Evolutionary conservation across 2,329 filamentous ascomycete genomes (phyloP).

Genomic region (Exophiala aquamarina): DNA sequence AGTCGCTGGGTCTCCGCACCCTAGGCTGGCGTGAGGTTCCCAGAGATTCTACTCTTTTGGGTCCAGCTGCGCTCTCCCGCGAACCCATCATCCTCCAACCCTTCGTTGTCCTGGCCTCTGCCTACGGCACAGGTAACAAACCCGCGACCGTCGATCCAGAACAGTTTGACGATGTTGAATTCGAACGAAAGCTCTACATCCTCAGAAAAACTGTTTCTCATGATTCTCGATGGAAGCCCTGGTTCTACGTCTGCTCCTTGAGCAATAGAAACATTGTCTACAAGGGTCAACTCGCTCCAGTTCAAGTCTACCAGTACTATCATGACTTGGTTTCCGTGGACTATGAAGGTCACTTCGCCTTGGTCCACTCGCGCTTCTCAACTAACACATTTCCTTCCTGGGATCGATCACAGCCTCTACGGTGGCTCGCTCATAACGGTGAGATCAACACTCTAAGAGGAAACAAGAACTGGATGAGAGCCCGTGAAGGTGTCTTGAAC

Average conservation of each 20-base stretch:
- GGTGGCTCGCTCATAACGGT: slow-evolving; percentile 98
- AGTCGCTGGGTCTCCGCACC: slow-evolving; percentile 81
- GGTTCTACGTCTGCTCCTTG: slow-evolving; percentile 97
- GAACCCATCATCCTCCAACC: slow-evolving; percentile 95
- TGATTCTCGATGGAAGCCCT: slow-evolving; percentile 92
- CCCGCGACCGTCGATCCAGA: slow-evolving; percentile 77
- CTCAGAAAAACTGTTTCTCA: slow-evolving; percentile 93
- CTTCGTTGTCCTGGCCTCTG: slow-evolving; percentile 83
- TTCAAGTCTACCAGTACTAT: slow-evolving; percentile 98
- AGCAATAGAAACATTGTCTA: slow-evolving; percentile 99
- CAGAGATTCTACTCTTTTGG: slow-evolving; percentile 87
- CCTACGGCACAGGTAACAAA: slow-evolving; percentile 77
- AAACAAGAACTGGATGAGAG: slow-evolving; percentile 99
- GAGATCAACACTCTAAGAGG: slow-evolving; percentile 97
- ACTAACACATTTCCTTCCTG: slow-evolving; percentile 98
- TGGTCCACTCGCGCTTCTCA: slow-evolving; percentile 95
- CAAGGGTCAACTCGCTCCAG: slow-evolving; percentile 91
- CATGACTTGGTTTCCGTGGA: slow-evolving; percentile 95
- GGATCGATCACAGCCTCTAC: slow-evolving; percentile 93
- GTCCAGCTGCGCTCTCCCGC: slow-evolving; percentile 86
- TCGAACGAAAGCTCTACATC: slow-evolving; percentile 91
- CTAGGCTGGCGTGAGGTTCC: slow-evolving; percentile 96
- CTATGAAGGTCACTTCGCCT: slow-evolving; percentile 93
- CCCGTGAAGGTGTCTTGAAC: slow-evolving; percentile 90
- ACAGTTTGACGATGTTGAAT: slow-evolving; percentile 78